Percentiles rank a stretch among this genome's conserved stretches.
Evolutionary conservation across 495 filamentous ascomycete genomes (phyloP).

Genomic region (Trichoderma asperelloides): DNA sequence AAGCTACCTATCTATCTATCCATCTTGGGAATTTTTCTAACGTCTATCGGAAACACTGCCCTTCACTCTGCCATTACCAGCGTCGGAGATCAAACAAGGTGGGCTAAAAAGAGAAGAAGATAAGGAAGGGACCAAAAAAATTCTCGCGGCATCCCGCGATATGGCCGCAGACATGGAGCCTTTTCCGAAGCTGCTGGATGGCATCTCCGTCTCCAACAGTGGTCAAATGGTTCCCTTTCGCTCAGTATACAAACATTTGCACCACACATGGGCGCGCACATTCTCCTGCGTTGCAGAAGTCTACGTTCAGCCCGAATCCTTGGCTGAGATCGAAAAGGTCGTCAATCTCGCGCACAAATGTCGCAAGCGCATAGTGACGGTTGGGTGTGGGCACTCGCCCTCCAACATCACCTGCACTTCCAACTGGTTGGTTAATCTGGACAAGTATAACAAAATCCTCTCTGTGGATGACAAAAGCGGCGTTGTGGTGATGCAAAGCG

Average conservation of each 20-base stretch:
- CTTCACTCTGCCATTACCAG: not conserved
- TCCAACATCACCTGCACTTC: slow-evolving; percentile 90
- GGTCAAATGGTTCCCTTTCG: slow-evolving; percentile 55
- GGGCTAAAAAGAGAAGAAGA: not conserved
- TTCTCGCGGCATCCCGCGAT: slow-evolving; percentile 2
- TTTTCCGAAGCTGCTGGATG: slow-evolving; percentile 23
- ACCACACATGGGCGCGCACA: slow-evolving; percentile 96
- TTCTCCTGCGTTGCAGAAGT: slow-evolving; percentile 81
- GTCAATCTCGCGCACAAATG: slow-evolving; percentile 73
- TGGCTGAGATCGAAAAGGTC: slow-evolving; percentile 73
- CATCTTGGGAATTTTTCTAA: not conserved
- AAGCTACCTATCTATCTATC: not conserved
- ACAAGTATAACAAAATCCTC: slow-evolving; percentile 66
- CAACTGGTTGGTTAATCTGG: slow-evolving; percentile 89
- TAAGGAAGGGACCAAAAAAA: not conserved
- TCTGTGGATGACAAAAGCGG: slow-evolving; percentile 53
- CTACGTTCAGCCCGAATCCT: slow-evolving; percentile 71
- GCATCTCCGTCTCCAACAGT: slow-evolving; percentile 19
- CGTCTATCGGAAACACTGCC: not conserved
- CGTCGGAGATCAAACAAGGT: not conserved
- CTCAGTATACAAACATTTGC: slow-evolving; percentile 56
- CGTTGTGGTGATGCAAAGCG: slow-evolving; percentile 68
- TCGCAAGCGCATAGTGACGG: slow-evolving; percentile 67
- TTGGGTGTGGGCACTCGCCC: slow-evolving; percentile 85
- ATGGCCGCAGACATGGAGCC: slow-evolving; percentile 21